Conservation (phyloP, 129 eudicot species). For the Lonicera japonica region DNA sequence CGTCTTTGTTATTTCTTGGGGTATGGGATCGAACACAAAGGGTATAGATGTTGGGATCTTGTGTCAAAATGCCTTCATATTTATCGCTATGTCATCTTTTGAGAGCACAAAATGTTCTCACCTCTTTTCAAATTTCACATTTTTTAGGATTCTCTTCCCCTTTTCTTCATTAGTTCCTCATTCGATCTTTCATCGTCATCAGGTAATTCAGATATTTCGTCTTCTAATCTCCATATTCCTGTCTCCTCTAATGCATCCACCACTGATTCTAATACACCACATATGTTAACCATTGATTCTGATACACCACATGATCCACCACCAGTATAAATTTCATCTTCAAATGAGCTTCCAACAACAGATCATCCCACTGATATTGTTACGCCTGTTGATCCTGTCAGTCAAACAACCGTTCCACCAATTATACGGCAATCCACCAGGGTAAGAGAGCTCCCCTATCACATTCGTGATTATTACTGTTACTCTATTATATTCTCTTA, state of each 20-base stretch:
- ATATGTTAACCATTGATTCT: too few relatives aligned
- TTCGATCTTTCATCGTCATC: not conserved
- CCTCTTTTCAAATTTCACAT: conserved; percentile 3
- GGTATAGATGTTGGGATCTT: conserved; percentile 9
- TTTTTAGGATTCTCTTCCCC: not conserved
- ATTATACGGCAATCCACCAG: not conserved
- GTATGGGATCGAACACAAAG: conserved; percentile 5
- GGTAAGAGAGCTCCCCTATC: not conserved
- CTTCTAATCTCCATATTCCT: too few relatives aligned
- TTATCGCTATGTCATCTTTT: conserved; percentile 1
- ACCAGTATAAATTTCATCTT: not conserved
- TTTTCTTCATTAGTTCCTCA: not conserved
- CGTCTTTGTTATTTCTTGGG: conserved; percentile 11
- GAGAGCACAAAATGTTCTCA: not conserved
- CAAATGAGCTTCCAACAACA: not conserved
- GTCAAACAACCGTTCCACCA: not conserved
- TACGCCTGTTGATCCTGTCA: not conserved
- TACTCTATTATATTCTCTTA: not conserved
- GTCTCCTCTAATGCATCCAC: not conserved
- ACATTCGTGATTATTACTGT: not conserved
- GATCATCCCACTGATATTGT: not conserved
- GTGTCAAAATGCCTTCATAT: not conserved
- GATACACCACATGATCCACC: not conserved
- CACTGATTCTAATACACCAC: not conserved
- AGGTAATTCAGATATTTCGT: too few relatives aligned